Evolutionary conservation across 257 asterid species (phyloP).

Genomic region (Nicotiana paniculata): DNA sequence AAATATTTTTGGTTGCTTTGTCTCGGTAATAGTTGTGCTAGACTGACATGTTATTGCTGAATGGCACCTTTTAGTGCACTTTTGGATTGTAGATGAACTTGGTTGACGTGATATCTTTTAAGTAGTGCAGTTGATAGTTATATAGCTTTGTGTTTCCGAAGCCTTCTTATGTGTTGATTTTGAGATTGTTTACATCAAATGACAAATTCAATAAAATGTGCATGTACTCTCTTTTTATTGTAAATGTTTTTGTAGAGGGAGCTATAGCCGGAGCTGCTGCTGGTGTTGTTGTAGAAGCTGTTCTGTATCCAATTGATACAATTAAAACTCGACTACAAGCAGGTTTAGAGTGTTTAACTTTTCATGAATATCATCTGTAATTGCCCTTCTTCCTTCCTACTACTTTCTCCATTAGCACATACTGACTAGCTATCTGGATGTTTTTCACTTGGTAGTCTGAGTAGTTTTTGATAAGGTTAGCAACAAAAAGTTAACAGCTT

Average conservation of each 20-base stretch:
- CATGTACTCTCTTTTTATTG: neutral
- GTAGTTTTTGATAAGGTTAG: neutral
- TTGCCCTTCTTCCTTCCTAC: neutral
- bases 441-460: neutral
- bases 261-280: slow-evolving; percentile 70
- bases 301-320: slow-evolving; percentile 61
- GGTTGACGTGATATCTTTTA: neutral
- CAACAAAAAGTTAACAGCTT: neutral
- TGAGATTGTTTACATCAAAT: neutral
- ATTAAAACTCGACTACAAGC: slow-evolving; percentile 70
- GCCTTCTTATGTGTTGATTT: neutral
- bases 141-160: neutral
- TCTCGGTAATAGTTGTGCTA: neutral
- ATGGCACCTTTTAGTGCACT: neutral
- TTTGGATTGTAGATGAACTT: neutral
- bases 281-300: slow-evolving; percentile 59
- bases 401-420: neutral
- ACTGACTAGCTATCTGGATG: neutral
- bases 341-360: slow-evolving; percentile 24
- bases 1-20: no score
- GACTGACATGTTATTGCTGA: neutral
- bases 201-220: neutral
- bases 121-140: neutral
- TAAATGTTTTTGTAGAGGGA: slow-evolving; percentile 35
- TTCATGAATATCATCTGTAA: neutral